These are phyloP conservation scores for Aspergillus cavernicola DNA, from an alignment of 495 filamentous ascomycete species.

Conservation along the genomic window DNA sequence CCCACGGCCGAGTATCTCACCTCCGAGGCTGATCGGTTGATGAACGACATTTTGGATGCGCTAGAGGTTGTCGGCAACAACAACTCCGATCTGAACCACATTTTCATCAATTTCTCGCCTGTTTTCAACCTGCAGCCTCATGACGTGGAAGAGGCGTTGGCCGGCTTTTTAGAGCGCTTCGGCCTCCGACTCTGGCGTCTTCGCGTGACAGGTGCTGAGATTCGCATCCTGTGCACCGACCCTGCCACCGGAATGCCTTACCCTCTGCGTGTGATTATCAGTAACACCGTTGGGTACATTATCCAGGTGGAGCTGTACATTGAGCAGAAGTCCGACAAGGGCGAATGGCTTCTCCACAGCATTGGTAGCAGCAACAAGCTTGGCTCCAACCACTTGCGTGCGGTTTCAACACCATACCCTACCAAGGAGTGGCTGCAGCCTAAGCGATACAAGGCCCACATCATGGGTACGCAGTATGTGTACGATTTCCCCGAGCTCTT, in stretches of 20 bases:
- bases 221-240: constrained; percentile 96
- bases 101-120: constrained; percentile 98
- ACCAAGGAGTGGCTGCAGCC: constrained; percentile 99
- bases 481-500: constrained; percentile 99
- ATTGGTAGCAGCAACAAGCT: constrained; percentile 93
- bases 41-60: constrained; percentile 97
- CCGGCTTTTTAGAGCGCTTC: constrained; percentile 93
- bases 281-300: constrained; percentile 98
- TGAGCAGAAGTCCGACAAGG: constrained; percentile 95
- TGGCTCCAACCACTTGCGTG: constrained; percentile 89
- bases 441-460: constrained; percentile 97
- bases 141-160: constrained; percentile 91
- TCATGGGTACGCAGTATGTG: constrained; percentile 99
- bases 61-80: constrained; percentile 98
- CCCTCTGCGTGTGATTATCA: constrained; percentile 93
- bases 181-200: constrained; percentile 93
- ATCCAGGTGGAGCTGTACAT: constrained; percentile 97
- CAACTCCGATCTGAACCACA: constrained; percentile 98
- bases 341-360: constrained; percentile 96
- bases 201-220: constrained; percentile 95
- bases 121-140: constrained; percentile 88
- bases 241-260: constrained; percentile 78
- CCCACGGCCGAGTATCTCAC: constrained; percentile 97
- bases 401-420: constrained; percentile 88
- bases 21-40: constrained; percentile 90